Evolutionary conservation across 768 basidiomycete species (phyloP).

Genomic region (Agrocybe pediades): DNA sequence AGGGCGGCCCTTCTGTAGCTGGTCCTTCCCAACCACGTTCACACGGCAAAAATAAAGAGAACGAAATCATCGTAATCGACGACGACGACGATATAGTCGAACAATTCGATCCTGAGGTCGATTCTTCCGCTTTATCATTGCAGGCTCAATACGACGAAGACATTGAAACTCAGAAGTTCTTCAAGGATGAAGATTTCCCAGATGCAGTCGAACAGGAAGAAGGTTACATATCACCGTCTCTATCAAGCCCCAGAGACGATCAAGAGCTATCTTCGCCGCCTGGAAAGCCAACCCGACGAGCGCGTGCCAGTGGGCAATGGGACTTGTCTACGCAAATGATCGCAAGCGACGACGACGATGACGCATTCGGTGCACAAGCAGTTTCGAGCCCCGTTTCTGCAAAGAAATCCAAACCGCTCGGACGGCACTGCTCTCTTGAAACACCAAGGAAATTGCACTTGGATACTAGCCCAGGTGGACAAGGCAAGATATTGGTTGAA

Average conservation of each 20-base stretch:
- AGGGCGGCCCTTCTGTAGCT: slow-evolving; percentile 19
- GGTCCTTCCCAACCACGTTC: slow-evolving; percentile 34
- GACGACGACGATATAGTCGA: slow-evolving; percentile 30
- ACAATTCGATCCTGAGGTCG: slow-evolving; percentile 19
- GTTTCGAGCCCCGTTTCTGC: slow-evolving; percentile 31
- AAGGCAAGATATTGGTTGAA: slow-evolving; percentile 12
- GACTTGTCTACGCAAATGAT: slow-evolving; percentile 9
- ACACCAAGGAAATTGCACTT: slow-evolving; percentile 9
- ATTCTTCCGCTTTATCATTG: slow-evolving; percentile 31
- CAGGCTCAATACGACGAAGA: slow-evolving; percentile 41
- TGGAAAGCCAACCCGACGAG: slow-evolving; percentile 12
- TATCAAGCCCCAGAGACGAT: slow-evolving; percentile 54
- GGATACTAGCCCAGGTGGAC: background rate
- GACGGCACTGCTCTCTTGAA: slow-evolving; percentile 1
- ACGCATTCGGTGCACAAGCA: slow-evolving; percentile 21
- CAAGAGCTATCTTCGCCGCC: slow-evolving; percentile 72
- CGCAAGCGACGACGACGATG: slow-evolving; percentile 23
- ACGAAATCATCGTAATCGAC: slow-evolving; percentile 30
- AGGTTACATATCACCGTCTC: slow-evolving; percentile 77
- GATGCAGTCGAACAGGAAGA: slow-evolving; percentile 71
- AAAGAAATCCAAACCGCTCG: slow-evolving; percentile 17
- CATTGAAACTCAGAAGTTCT: slow-evolving; percentile 37
- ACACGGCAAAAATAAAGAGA: slow-evolving; percentile 44
- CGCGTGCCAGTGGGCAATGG: slow-evolving; percentile 4
- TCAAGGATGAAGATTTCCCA: slow-evolving; percentile 40